Evolutionary conservation across 148 eudicot genomes (phyloP).

Genomic region (Cornus suecica): DNA sequence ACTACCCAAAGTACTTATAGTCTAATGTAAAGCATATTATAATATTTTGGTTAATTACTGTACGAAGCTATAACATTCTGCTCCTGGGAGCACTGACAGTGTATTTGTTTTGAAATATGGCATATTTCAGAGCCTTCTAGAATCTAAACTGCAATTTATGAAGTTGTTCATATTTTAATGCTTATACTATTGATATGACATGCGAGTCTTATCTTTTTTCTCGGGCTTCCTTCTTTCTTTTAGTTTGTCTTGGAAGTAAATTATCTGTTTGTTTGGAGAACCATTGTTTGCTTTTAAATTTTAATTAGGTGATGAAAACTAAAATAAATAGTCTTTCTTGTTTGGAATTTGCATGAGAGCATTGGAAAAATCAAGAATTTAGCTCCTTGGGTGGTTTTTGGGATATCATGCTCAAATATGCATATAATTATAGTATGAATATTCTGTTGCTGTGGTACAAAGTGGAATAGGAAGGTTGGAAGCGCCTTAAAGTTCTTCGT

Average conservation of each 20-base stretch:
- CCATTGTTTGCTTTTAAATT: background rate
- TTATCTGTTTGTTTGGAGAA: background rate
- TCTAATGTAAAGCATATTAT: background rate
- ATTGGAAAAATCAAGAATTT: background rate
- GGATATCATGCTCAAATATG: background rate
- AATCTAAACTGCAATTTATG: background rate
- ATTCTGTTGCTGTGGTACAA: background rate
- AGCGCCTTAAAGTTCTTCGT: too few species aligned
- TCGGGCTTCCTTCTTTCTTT: background rate
- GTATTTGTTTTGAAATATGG: background rate
- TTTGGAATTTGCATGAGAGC: background rate
- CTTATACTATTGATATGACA: background rate
- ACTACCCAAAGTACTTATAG: background rate
- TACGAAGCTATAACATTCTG: background rate
- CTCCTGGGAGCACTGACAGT: background rate
- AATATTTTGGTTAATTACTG: background rate
- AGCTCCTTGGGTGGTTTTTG: background rate
- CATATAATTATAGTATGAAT: background rate
- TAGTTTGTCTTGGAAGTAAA: background rate
- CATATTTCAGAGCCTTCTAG: background rate
- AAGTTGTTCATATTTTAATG: background rate
- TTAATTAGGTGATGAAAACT: background rate
- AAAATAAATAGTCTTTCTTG: background rate
- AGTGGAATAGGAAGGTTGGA: too few species aligned
- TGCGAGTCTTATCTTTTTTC: too few species aligned